Base-by-base conservation (phyloP, 331 rosid species). In the Acacia pycnantha region DNA sequence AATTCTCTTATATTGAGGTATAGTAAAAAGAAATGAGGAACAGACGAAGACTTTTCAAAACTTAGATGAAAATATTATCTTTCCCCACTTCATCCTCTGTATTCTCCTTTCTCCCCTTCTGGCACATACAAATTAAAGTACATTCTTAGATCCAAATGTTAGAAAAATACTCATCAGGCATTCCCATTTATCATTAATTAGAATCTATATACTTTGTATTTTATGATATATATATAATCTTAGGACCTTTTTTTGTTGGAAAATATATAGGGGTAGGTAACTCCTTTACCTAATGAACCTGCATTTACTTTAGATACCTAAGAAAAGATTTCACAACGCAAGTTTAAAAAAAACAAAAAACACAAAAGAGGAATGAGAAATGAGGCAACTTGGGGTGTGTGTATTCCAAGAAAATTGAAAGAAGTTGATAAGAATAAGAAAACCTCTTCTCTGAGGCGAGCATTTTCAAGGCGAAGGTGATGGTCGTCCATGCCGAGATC, bases 371-470 rank as follows among this genome's bases (percentile, higher is more conserved):
- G 47, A 43, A 61, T 59, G 6, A 50, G 62, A 37, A 14, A 10
- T 76, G 21, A 29, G 70, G 1, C 70, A 31, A 64, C 70, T 31
- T 29, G 19, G n/a, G 0, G 41, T 6, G 41, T 6, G 41, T 6
- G 41, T 6, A 6, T 65, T 29, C 5, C 46, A 27, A 69, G 44
- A n/a, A 5, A 21, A 22, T 37, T 14, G 27, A 76, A 2, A 37
- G 41, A 37, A 37, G 6, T 47, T 3, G 15, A 53, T 21, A 53
- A 26, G 37, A 58, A 18, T 33, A 33, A 29, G 46, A 7, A 7
- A 77, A 95, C 99, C 97, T 95, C 94, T 56, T 95, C 99, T 79
- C 97, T 85, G 14, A 93, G 94, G 5, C 97, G 83, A 9, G 95
- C 94, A 85, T 95, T 93, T 86, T 95, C 99, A 37, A 93, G 84